Percentiles rank a stretch among this genome's conserved stretches.
Evolutionary conservation across 306 rosid genomes (phyloP).

Genomic region (Prunus persica): DNA sequence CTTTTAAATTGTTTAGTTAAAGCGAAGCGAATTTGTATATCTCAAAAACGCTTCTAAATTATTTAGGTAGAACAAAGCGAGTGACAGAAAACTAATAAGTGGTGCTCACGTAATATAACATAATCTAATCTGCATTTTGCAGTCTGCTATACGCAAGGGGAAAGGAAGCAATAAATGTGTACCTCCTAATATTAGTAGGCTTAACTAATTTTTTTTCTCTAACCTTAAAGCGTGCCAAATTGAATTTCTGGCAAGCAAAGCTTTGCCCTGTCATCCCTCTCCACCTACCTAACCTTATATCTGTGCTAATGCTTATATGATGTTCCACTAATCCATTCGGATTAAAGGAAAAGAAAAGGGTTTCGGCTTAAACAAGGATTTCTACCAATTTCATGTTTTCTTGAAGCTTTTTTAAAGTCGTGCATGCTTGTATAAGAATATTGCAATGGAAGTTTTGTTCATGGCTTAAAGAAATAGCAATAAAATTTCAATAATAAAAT

Average conservation of each 20-base stretch:
- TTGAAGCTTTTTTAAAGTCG: too few relatives aligned
- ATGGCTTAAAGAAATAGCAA: too few relatives aligned
- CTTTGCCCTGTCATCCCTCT: background rate
- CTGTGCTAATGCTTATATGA: background rate
- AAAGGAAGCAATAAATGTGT: background rate
- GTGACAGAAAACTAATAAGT: background rate
- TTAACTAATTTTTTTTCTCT: background rate
- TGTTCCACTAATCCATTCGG: background rate
- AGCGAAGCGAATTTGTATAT: background rate
- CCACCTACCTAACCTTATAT: background rate
- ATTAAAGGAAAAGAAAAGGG: background rate
- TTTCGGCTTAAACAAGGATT: background rate
- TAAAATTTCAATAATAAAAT: too few relatives aligned
- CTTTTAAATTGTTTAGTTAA: too few relatives aligned
- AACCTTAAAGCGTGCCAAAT: background rate
- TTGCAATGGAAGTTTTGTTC: too few relatives aligned
- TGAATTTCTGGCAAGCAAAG: background rate
- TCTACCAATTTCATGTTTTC: too few relatives aligned
- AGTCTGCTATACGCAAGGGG: background rate
- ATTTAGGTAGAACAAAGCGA: background rate
- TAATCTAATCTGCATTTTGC: background rate
- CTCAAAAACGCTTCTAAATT: background rate
- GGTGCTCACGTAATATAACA: background rate
- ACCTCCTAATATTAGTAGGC: conserved; percentile 3
- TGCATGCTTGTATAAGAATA: too few relatives aligned